These are phyloP conservation scores for Danielozyma ontarioensis DNA, from an alignment of 805 yeast species.

Conservation along the genomic window DNA sequence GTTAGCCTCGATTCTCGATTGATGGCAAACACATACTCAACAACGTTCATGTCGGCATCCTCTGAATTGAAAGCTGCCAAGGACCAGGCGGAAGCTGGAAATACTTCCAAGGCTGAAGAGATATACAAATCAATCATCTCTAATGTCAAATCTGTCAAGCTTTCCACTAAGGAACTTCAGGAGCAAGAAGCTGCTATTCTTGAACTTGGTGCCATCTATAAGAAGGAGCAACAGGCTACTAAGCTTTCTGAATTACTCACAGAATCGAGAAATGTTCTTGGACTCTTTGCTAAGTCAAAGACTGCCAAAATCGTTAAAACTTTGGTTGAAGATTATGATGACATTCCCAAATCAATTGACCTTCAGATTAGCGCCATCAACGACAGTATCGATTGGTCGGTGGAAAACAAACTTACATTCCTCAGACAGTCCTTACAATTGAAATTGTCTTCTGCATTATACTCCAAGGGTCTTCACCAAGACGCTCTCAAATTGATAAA, in stretches of 20 bases:
- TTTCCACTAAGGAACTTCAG: constrained; percentile 24
- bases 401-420: constrained; percentile 76
- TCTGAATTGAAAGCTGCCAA: constrained; percentile 54
- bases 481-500: constrained; percentile 71
- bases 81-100: constrained; percentile 44
- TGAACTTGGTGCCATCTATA: constrained; percentile 73
- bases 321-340: constrained; percentile 73
- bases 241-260: constrained; percentile 60
- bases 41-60: constrained; percentile 6
- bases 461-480: constrained; percentile 57
- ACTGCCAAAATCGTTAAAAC: constrained; percentile 85
- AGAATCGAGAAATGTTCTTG: constrained; percentile 65
- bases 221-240: constrained; percentile 39
- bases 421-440: constrained; percentile 84
- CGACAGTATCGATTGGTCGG: constrained; percentile 85
- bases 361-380: constrained; percentile 68
- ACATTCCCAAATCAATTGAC: constrained; percentile 56
- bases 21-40: constrained; percentile 1
- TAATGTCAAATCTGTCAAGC: constrained; percentile 11
- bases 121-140: constrained; percentile 49
- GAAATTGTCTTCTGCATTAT: constrained; percentile 72
- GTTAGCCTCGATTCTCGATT: too few relatives aligned
- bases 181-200: constrained; percentile 62
- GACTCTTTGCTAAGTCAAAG: constrained; percentile 84
- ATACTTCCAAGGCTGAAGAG: constrained; percentile 54